Evolutionary conservation across 306 rosid species (phyloP), one percentile per base, ranked within the genome.

Genomic region (Fagus crenata): DNA sequence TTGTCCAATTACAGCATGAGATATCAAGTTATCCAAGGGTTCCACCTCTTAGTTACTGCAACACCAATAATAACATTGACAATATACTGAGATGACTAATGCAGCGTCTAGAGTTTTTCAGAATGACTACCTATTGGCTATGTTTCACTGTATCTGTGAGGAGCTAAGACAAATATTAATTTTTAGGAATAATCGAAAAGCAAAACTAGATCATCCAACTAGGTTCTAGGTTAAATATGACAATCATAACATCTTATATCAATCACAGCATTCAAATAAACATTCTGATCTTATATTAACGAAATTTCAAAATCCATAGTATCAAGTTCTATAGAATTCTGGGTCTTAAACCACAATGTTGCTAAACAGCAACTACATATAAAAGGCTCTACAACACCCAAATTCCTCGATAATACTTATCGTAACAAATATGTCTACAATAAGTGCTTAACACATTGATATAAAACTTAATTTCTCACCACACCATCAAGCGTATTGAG

Each of bases 1-100:
- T 78, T 9, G 61, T 72, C 69, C 64, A 68, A 63, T 28, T 73
- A 61, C 58, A 77, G 59, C 43, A 75, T 51, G 56, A 54, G 72
- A 70, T 73, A 73, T 41, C 74, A 49, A 49, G 78, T 54, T 78
- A 71, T 75, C 82, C 82, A 83, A 37, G 31, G 73, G 71, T 83
- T 65, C 68, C 46, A 59, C 18, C 54, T 42, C 41, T 51, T 40
- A 36, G 71, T n/a, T 43, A 42, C 32, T 15, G 49, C 18, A 59
- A 58, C 35, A 55, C 13, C 1, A 42, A 53, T 65, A 54, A 77
- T 28, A 18, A 69, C 18, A 81, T 4, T n/a, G 46, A 63, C 33
- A 15, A 36, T 11, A 63, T 18, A 40, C 55, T 35, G 31, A 31
- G 53, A 81, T 67, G 12, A 49, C 72, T 6, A 74, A 67, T 6